Percentiles rank a stretch among this genome's conserved stretches.
These are phyloP conservation scores for Agaricus blazei DNA, from an alignment of 768 basidiomycete species.

Conservation along the genomic window DNA sequence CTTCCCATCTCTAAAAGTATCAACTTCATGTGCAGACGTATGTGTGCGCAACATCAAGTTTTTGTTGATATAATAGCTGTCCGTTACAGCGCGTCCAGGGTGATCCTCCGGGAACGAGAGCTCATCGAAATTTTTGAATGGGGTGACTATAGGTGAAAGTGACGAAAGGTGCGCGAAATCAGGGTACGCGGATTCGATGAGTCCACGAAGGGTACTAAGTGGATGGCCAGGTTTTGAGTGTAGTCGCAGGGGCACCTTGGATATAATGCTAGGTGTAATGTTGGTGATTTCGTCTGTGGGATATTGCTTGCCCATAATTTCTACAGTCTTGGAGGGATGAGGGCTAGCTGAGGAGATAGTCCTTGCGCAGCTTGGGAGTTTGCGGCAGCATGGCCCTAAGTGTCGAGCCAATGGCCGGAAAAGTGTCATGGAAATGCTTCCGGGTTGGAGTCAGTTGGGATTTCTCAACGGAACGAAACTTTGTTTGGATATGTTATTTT, in stretches of 20 bases:
- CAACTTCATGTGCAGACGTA: slow-evolving; percentile 97
- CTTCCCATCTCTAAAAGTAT: slow-evolving; percentile 72
- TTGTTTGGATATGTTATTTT: slow-evolving; percentile 5
- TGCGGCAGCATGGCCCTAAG: not conserved
- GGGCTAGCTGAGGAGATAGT: slow-evolving; percentile 3
- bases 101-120: slow-evolving; percentile 92
- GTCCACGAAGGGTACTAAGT: slow-evolving; percentile 73
- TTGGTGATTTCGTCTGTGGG: slow-evolving; percentile 79
- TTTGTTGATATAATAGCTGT: slow-evolving; percentile 94
- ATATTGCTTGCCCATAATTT: slow-evolving; percentile 64
- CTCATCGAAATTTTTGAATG: slow-evolving; percentile 92
- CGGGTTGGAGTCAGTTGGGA: not conserved
- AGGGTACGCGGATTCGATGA: slow-evolving; percentile 83
- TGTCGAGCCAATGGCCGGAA: not conserved
- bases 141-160: slow-evolving; percentile 85
- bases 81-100: slow-evolving; percentile 83
- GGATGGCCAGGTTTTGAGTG: slow-evolving; percentile 80
- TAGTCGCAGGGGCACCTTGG: slow-evolving; percentile 72
- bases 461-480: not conserved
- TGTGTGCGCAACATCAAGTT: slow-evolving; percentile 93
- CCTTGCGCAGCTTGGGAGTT: not conserved
- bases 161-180: slow-evolving; percentile 70
- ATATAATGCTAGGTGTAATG: slow-evolving; percentile 77
- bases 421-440: not conserved
- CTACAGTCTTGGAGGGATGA: slow-evolving; percentile 20